Evolutionary conservation across 495 filamentous ascomycete species (phyloP).

Genomic region (Hamigera avellanea): DNA sequence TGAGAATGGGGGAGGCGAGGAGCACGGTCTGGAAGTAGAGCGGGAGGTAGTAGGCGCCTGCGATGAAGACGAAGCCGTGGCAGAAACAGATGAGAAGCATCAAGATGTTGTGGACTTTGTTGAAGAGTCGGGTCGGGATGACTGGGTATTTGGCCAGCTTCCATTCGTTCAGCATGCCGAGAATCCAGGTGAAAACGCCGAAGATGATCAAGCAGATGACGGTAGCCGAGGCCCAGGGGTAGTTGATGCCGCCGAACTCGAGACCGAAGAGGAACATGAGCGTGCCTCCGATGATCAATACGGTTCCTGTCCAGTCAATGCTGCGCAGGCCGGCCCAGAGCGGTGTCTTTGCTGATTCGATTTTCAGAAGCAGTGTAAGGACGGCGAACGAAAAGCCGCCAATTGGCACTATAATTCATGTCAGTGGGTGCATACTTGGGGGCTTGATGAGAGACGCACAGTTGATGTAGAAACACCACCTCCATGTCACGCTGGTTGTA

Average conservation of each 20-base stretch:
- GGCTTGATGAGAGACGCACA: no score
- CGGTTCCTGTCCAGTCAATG: conserved; percentile 64
- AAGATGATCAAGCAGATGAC: conserved; percentile 75
- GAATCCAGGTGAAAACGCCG: conserved; percentile 45
- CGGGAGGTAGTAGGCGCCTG: conserved; percentile 62
- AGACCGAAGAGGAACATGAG: conserved; percentile 75
- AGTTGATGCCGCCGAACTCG: conserved; percentile 63
- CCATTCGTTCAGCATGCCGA: conserved; percentile 61
- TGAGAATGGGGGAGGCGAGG: conserved; percentile 57
- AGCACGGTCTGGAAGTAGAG: conserved; percentile 72
- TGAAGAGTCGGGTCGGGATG: conserved; percentile 63
- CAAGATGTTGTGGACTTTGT: conserved; percentile 44
- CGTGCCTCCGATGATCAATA: conserved; percentile 62
- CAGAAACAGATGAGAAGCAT: conserved; percentile 45
- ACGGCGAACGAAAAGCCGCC: conserved; percentile 57
- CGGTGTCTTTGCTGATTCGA: conserved; percentile 66
- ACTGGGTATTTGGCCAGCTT: conserved; percentile 65
- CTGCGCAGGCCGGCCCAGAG: conserved; percentile 57
- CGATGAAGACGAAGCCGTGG: conserved; percentile 66
- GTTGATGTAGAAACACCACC: conserved; percentile 57
- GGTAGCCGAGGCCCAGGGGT: conserved; percentile 62
- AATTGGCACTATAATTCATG: conserved; percentile 47
- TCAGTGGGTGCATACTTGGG: no score
- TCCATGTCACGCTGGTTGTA: conserved; percentile 49
- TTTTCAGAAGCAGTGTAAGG: conserved; percentile 57